A percentile compares a stretch with the other conserved stretches of the same genome.
Evolutionary conservation across 2,329 filamentous ascomycete genomes (phyloP).

Genomic region (Fusarium tupiense): DNA sequence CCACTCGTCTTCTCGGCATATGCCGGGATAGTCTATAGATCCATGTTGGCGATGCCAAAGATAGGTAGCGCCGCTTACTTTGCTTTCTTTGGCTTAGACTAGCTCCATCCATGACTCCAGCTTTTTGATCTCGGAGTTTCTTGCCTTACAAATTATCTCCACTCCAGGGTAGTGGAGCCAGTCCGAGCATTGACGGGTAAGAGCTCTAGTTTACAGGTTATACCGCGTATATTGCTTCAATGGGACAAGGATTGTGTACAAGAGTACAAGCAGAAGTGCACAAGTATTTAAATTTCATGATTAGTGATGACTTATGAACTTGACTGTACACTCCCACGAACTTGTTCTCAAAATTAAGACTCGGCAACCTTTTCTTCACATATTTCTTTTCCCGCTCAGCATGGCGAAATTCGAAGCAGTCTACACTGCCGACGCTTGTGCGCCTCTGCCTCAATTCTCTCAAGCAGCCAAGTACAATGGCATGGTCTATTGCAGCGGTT

Average conservation of each 20-base stretch:
- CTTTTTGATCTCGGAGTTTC: background rate
- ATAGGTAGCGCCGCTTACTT: background rate
- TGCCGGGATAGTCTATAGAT: background rate
- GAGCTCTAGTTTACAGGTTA: no score
- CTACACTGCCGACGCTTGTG: background rate
- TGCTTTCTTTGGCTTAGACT: background rate
- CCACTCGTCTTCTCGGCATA: background rate
- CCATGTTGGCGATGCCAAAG: background rate
- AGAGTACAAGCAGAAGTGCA: no score
- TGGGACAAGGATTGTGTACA: no score
- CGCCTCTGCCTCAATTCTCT: background rate
- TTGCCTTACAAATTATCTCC: background rate
- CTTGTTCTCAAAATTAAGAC: rapidly evolving
- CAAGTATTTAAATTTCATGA: no score
- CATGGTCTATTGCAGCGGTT: background rate
- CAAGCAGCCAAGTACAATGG: constrained; percentile 1
- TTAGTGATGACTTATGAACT: no score
- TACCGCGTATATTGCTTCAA: no score
- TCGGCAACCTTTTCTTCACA: no score
- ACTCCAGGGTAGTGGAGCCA: background rate
- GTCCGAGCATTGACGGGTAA: no score
- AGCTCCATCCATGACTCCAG: background rate
- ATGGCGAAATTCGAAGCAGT: background rate
- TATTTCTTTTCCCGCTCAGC: no score
- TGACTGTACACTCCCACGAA: no score